Conservation (phyloP, 2,329 filamentous ascomycete genomes). For the Penicillium sp. region DNA sequence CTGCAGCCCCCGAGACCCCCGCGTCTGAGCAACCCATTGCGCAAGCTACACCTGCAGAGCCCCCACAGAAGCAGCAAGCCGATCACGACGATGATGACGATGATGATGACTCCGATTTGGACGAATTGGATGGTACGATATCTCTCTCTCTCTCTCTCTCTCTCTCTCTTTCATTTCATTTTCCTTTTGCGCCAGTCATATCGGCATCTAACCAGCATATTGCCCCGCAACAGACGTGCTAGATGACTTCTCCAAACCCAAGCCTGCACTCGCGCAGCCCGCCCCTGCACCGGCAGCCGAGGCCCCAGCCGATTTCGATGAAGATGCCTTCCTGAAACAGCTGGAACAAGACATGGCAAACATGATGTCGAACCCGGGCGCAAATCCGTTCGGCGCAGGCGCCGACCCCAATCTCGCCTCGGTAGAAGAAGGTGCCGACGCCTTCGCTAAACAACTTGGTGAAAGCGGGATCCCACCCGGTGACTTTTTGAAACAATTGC, state of each 20-base stretch:
- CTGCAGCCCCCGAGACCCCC: constrained; percentile 2
- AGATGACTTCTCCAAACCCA: constrained; percentile 76
- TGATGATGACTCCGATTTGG: constrained; percentile 88
- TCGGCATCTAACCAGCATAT: background rate
- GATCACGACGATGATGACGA: constrained; percentile 57
- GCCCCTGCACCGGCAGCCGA: constrained; percentile 6
- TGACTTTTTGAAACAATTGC: constrained; percentile 37
- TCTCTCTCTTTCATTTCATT: background rate
- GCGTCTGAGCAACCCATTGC: background rate
- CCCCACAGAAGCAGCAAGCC: background rate
- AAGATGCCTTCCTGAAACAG: constrained; percentile 69
- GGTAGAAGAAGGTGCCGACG: constrained; percentile 35
- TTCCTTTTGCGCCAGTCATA: background rate
- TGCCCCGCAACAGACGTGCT: constrained; percentile 69
- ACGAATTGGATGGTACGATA: constrained; percentile 78
- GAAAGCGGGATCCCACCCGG: constrained; percentile 35
- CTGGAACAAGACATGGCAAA: constrained; percentile 89
- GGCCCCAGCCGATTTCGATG: constrained; percentile 27
- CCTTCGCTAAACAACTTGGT: constrained; percentile 37
- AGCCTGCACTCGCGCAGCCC: constrained; percentile 37
- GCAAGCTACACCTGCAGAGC: background rate
- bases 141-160: background rate
- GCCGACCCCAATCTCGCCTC: constrained; percentile 20
- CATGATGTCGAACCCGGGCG: constrained; percentile 57
- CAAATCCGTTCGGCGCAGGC: constrained; percentile 16